Conservation (phyloP, 805 yeast genomes). For the Alloascoidea africana region DNA sequence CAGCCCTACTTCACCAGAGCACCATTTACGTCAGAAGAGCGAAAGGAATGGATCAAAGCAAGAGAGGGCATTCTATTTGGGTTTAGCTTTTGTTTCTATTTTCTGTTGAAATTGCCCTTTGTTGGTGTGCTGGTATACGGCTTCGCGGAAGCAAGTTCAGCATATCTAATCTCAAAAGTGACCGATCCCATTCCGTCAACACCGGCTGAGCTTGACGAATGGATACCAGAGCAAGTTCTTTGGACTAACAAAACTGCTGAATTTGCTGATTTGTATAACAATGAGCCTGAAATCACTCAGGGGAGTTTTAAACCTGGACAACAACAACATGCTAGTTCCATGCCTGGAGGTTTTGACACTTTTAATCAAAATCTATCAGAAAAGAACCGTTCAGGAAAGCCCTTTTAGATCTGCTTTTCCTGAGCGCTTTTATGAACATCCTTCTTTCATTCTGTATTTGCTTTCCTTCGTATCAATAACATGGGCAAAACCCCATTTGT, state of each 20-base stretch:
- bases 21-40: slow-evolving; percentile 24
- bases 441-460: too few relatives aligned
- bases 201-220: slow-evolving; percentile 9
- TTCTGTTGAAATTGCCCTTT: slow-evolving; percentile 27
- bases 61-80: slow-evolving; percentile 43
- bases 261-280: too few relatives aligned
- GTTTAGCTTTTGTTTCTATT: slow-evolving; percentile 32
- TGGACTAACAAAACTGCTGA: slow-evolving; percentile 14
- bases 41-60: slow-evolving; percentile 31
- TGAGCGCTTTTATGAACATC: too few relatives aligned
- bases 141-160: slow-evolving; percentile 36
- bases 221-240: slow-evolving; percentile 16
- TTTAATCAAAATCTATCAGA: too few relatives aligned
- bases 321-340: too few relatives aligned
- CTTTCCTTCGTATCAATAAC: too few relatives aligned
- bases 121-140: slow-evolving; percentile 33
- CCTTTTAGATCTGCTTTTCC: too few relatives aligned
- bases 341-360: too few relatives aligned
- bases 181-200: slow-evolving; percentile 27
- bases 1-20: slow-evolving; percentile 33
- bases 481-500: too few relatives aligned
- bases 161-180: slow-evolving; percentile 36
- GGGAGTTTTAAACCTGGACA: too few relatives aligned
- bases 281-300: too few relatives aligned
- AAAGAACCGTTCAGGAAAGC: too few relatives aligned